phyloP scores from a whole-genome alignment of 2,329 filamentous ascomycete genomes.

The Pseudogymnoascus sp. region DNA sequence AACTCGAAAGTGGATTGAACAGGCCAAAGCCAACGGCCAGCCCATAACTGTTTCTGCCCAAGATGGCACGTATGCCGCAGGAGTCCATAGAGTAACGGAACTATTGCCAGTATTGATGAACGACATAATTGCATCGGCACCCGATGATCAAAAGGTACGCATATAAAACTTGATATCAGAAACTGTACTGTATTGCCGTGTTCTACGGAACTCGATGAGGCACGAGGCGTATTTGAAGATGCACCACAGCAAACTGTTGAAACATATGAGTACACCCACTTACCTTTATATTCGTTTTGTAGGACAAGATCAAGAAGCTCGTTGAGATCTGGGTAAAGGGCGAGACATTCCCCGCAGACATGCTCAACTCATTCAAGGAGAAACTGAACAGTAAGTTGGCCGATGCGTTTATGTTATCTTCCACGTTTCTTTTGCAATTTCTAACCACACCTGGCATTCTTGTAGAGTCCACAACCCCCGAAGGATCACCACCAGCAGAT shows the following conservation, averaged over 20 bases:
- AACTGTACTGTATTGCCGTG: slow-evolving; percentile 12
- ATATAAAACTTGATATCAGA: slow-evolving; percentile 17
- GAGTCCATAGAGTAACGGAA: slow-evolving; percentile 94
- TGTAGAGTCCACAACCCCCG: slow-evolving; percentile 66
- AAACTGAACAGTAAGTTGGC: slow-evolving; percentile 64
- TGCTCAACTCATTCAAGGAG: slow-evolving; percentile 77
- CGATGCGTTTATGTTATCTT: background rate
- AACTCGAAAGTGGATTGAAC: slow-evolving; percentile 96
- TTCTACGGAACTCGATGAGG: background rate
- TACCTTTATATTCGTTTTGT: slow-evolving; percentile 45
- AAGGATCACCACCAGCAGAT: slow-evolving; percentile 42
- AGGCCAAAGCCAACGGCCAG: slow-evolving; percentile 80
- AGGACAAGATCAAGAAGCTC: slow-evolving; percentile 94
- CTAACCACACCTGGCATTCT: slow-evolving; percentile 34
- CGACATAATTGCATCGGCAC: slow-evolving; percentile 83
- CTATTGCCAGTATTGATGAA: slow-evolving; percentile 89
- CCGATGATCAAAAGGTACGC: slow-evolving; percentile 95
- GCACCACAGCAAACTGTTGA: background rate
- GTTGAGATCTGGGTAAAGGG: slow-evolving; percentile 98
- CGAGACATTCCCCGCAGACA: slow-evolving; percentile 73
- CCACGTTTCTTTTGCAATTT: slow-evolving; percentile 20
- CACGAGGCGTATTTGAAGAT: slow-evolving; percentile 8
- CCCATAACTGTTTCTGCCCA: slow-evolving; percentile 70
- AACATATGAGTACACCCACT: slow-evolving; percentile 32
- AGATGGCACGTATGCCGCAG: slow-evolving; percentile 89